Evolutionary conservation across 1,139 yeast species (phyloP).

Genomic region (Magnusiomyces starmeri): DNA sequence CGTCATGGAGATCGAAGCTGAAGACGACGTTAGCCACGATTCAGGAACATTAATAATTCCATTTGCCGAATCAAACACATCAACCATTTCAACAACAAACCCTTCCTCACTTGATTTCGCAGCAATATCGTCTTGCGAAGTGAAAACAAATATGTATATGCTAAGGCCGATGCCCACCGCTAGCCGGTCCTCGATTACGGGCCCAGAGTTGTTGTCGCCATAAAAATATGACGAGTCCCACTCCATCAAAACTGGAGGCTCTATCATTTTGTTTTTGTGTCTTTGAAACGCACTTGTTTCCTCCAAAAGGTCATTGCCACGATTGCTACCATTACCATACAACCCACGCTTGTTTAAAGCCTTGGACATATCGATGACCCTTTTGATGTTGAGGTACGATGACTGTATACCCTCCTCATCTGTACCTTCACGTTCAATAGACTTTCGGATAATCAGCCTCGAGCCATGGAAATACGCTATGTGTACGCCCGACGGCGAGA

Average conservation of each 20-base stretch:
- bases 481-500: conserved; percentile 7
- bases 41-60: too few species aligned
- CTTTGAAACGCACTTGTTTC: not conserved
- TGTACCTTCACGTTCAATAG: not conserved
- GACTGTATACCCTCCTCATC: not conserved
- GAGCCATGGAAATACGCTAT: not conserved
- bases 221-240: conserved; percentile 5
- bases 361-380: not conserved
- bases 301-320: not conserved
- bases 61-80: too few species aligned
- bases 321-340: not conserved
- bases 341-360: not conserved
- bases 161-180: conserved; percentile 2
- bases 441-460: not conserved
- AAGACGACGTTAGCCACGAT: too few species aligned
- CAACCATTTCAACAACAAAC: too few species aligned
- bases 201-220: too few species aligned
- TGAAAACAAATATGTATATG: conserved; percentile 1
- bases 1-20: too few species aligned
- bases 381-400: not conserved
- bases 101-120: too few species aligned
- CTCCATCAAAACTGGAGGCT: not conserved
- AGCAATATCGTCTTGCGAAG: too few species aligned
- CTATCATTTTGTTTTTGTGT: not conserved
- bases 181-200: conserved; percentile 1